Base-by-base conservation (phyloP, 2,329 filamentous ascomycete genomes). In the Dothideomycetes sp. region DNA sequence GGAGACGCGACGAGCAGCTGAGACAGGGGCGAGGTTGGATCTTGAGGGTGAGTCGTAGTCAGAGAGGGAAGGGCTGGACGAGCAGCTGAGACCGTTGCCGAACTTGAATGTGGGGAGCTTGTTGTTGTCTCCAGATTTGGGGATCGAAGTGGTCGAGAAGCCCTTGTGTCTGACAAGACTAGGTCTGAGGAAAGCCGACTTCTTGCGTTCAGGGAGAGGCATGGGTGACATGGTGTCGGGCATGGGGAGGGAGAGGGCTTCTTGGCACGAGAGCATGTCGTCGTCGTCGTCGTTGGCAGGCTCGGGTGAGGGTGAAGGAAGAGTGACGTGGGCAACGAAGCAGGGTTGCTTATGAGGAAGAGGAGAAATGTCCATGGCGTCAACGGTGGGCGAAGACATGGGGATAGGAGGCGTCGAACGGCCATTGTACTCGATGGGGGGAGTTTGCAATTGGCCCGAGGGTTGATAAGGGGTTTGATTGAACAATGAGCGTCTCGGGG, bases 361-460 rank as follows among this genome's bases (percentile, higher is more conserved):
- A 27, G 91, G 89, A 31, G 89, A 95, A 61, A 95, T 80, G 56
- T 96, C 88, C 86, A 96, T 94, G 42, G 78, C 71, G 60, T 94
- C 87, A 24, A 74, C 73, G 41, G 76, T 77, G 5, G 88, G 87
- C 31, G 89, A 94, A 5, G 88, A 95, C 2, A 85, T 83, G 16
- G 78, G 80, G 38, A 94, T 70, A 30, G 86, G 84, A 45, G 91
- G 87, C 25, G 88, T 94, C 24, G 82, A 93, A 53, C 85, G 76
- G 54, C 74, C 76, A 59, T 84, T 85, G 80, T 64, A 59, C 47
- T 63, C 60, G 46, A 64, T 54, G 20, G 64, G 63, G 33, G 67
- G 66, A 46, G 67, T 69, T 42, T 53, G 62, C 42, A 62, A 56
- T 49, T 58, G 63, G 57, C 60, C 64, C 47, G 51, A 48, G 15